These are phyloP conservation scores for Starmerella khaoyaiensis DNA, from an alignment of 805 yeast genomes.

Conservation along the genomic window DNA sequence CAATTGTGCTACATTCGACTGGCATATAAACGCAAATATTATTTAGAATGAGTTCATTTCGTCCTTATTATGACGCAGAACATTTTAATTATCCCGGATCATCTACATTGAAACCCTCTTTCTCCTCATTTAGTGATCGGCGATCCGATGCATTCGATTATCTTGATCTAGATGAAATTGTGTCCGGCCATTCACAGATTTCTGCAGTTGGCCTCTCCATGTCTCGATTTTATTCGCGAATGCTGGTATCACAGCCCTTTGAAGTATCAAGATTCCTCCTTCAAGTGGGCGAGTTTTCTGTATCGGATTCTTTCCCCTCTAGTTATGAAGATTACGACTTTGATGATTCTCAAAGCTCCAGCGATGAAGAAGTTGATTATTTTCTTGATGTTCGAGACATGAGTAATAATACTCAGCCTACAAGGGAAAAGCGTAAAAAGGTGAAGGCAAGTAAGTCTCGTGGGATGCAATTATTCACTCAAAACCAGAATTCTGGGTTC, in stretches of 20 bases:
- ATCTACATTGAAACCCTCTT: constrained; percentile 19
- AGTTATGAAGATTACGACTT: constrained; percentile 15
- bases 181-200: constrained; percentile 38
- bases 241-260: constrained; percentile 71
- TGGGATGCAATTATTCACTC: constrained; percentile 11
- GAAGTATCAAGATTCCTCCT: constrained; percentile 66
- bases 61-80: constrained; percentile 64
- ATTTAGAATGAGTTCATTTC: constrained; percentile 14
- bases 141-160: constrained; percentile 18
- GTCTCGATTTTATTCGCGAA: constrained; percentile 53
- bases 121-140: constrained; percentile 10
- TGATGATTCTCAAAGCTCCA: constrained; percentile 15
- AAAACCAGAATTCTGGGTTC: constrained; percentile 8
- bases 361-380: constrained; percentile 31
- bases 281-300: constrained; percentile 51
- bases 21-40: no score
- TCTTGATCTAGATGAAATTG: constrained; percentile 22
- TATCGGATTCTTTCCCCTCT: constrained; percentile 1
- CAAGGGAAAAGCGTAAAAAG: neutral
- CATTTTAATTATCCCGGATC: constrained; percentile 39
- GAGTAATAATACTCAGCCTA: neutral
- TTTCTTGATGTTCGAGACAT: constrained; percentile 26
- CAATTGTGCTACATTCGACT: no score
- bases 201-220: constrained; percentile 49
- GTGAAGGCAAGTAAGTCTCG: constrained; percentile 12